Evolutionary conservation across 768 basidiomycete genomes (phyloP).

Genomic region (Termitomyces sp.): DNA sequence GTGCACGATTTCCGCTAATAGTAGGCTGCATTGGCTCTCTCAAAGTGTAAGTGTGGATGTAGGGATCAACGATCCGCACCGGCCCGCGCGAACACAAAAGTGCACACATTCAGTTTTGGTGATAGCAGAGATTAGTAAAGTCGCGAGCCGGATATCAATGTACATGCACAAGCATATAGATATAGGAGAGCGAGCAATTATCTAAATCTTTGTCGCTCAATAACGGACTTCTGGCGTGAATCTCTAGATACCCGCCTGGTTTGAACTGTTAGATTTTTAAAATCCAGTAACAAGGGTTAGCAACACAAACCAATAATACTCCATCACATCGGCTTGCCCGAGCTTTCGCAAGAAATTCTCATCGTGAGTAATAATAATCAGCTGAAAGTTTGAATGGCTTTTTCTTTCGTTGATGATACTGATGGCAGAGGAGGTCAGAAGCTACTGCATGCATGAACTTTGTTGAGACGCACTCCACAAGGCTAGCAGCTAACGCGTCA

Average conservation of each 20-base stretch:
- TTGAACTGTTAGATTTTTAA: background rate
- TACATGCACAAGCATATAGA: background rate
- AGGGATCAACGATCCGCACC: too few species aligned
- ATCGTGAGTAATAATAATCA: slow-evolving; percentile 96
- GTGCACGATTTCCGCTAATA: slow-evolving; percentile 9
- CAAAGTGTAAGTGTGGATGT: too few species aligned
- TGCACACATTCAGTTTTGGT: too few species aligned
- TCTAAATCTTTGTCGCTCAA: slow-evolving; percentile 64
- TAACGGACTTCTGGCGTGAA: slow-evolving; percentile 70
- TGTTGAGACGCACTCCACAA: slow-evolving; percentile 73
- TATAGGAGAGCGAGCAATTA: slow-evolving; percentile 18
- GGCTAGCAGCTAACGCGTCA: slow-evolving; percentile 83
- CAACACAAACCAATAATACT: slow-evolving; percentile 77
- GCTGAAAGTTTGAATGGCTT: slow-evolving; percentile 87
- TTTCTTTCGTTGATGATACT: slow-evolving; percentile 95
- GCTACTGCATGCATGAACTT: background rate
- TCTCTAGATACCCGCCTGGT: slow-evolving; percentile 75
- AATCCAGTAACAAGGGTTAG: background rate
- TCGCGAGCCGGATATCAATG: background rate
- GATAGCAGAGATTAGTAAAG: background rate
- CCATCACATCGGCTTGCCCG: slow-evolving; percentile 88
- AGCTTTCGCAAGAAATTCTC: slow-evolving; percentile 91
- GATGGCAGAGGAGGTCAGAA: slow-evolving; percentile 1
- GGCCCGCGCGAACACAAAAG: too few species aligned
- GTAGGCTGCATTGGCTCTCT: background rate